These are phyloP conservation scores for Wickerhamiella nectarea DNA, from an alignment of 805 yeast species.

Conservation along the genomic window DNA sequence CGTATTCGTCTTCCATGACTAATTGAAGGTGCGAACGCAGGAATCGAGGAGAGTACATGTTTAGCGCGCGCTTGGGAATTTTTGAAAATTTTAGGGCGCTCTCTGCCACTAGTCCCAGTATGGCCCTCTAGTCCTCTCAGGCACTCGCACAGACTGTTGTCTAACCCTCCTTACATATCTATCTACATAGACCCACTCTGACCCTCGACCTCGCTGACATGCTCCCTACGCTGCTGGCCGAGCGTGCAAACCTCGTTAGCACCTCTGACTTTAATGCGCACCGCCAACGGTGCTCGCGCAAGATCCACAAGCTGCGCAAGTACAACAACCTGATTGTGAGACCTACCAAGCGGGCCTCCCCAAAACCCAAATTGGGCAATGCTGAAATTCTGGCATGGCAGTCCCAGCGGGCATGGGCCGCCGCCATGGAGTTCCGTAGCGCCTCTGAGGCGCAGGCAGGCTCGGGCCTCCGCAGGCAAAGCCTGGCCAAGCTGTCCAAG, in stretches of 20 bases:
- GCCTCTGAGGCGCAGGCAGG: slow-evolving; percentile 38
- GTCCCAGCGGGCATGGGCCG: slow-evolving; percentile 67
- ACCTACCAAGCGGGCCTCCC: slow-evolving; percentile 41
- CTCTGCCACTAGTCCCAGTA: no score
- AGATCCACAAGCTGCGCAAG: slow-evolving; percentile 50
- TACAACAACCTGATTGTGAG: slow-evolving; percentile 47
- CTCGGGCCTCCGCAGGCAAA: slow-evolving; percentile 35
- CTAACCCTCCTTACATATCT: no score
- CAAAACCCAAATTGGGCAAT: slow-evolving; percentile 33
- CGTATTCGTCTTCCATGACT: slow-evolving; percentile 12
- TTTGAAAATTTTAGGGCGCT: no score
- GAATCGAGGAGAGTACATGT: no score
- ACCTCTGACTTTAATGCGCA: slow-evolving; percentile 57
- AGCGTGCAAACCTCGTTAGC: slow-evolving; percentile 34
- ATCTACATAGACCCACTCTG: no score
- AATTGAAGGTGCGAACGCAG: not conserved
- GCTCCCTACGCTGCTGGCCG: slow-evolving; percentile 14
- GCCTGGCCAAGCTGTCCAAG: slow-evolving; percentile 54
- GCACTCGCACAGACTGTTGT: no score
- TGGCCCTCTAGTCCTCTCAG: no score
- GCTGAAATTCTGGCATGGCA: slow-evolving; percentile 48
- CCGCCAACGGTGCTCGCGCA: slow-evolving; percentile 47
- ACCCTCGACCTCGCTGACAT: slow-evolving; percentile 5
- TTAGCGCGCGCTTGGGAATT: no score
- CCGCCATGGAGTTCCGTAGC: slow-evolving; percentile 49